These are phyloP conservation scores for Microthlaspi erraticum DNA, from an alignment of 345 rosid species.

Conservation along the genomic window DNA sequence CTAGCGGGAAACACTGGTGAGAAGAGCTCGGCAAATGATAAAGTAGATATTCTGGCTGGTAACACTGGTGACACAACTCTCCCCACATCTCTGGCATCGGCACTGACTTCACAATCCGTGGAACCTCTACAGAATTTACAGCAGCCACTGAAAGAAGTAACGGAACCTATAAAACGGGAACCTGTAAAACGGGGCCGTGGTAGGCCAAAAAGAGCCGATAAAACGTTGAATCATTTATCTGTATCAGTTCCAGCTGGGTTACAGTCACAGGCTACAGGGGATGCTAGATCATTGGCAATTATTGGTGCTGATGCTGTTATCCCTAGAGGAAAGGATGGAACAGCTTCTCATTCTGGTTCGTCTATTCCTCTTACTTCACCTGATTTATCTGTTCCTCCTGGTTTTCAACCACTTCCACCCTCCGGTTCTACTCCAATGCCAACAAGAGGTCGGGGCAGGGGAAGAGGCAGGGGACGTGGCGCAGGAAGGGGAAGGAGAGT, in stretches of 20 bases:
- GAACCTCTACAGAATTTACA: constrained; percentile 32
- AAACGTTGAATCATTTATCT: constrained; percentile 48
- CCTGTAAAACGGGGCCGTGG: constrained; percentile 97
- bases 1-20: constrained; percentile 32
- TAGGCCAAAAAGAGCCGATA: constrained; percentile 81
- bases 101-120: constrained; percentile 31
- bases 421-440: constrained; percentile 38
- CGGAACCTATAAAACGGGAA: constrained; percentile 84
- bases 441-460: constrained; percentile 49
- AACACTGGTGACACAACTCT: constrained; percentile 16
- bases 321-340: constrained; percentile 36
- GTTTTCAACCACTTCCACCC: constrained; percentile 48
- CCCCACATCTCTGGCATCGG: constrained; percentile 37
- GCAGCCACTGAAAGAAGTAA: constrained; percentile 56
- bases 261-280: constrained; percentile 50
- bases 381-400: constrained; percentile 42
- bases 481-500: constrained; percentile 36
- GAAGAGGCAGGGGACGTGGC: constrained; percentile 43
- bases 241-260: constrained; percentile 43
- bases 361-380: constrained; percentile 39
- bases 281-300: constrained; percentile 44
- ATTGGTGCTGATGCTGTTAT: constrained; percentile 42
- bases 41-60: constrained; percentile 23
- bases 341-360: constrained; percentile 33
- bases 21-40: constrained; percentile 53